phyloP scores from a whole-genome alignment of 495 filamentous ascomycete genomes.

The Annulohypoxylon maeteangense region DNA sequence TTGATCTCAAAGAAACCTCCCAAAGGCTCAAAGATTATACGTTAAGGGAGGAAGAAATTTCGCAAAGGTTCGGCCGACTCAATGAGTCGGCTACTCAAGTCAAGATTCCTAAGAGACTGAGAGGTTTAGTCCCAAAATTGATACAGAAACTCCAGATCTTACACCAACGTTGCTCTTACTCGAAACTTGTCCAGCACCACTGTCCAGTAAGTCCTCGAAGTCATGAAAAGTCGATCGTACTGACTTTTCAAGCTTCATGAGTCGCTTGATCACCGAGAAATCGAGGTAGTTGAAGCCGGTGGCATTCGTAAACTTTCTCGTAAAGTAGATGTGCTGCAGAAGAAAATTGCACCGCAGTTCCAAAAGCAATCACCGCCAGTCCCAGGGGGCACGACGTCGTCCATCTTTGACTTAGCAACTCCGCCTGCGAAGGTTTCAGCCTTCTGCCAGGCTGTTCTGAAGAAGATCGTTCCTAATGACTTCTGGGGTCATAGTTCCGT shows the following conservation, averaged over 20 bases:
- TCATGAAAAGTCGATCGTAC: neutral
- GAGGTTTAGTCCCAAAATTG: slow-evolving; percentile 67
- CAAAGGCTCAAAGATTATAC: slow-evolving; percentile 85
- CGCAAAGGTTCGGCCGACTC: slow-evolving; percentile 47
- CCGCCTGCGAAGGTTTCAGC: slow-evolving; percentile 78
- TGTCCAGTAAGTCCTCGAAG: slow-evolving; percentile 67
- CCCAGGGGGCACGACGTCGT: slow-evolving; percentile 14
- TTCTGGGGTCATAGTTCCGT: slow-evolving; percentile 75
- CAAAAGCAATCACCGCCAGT: slow-evolving; percentile 23
- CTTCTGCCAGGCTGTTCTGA: slow-evolving; percentile 83
- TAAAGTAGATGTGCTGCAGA: slow-evolving; percentile 17
- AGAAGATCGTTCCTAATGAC: slow-evolving; percentile 75
- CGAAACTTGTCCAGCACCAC: slow-evolving; percentile 78
- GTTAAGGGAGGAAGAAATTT: slow-evolving; percentile 84
- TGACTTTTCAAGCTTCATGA: slow-evolving; percentile 28
- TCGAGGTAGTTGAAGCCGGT: slow-evolving; percentile 12
- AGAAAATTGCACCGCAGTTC: slow-evolving; percentile 22
- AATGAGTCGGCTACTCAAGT: slow-evolving; percentile 31
- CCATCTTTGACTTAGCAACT: slow-evolving; percentile 77
- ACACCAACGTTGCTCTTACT: slow-evolving; percentile 80
- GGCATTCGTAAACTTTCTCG: slow-evolving; percentile 14
- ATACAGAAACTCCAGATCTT: slow-evolving; percentile 74
- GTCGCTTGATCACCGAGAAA: slow-evolving; percentile 31
- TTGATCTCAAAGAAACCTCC: slow-evolving; percentile 70
- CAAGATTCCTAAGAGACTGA: slow-evolving; percentile 80